Evolutionary conservation across 441 rosid species (phyloP), one percentile per base, ranked within the genome.

Genomic region (Corymbia calophylla): DNA sequence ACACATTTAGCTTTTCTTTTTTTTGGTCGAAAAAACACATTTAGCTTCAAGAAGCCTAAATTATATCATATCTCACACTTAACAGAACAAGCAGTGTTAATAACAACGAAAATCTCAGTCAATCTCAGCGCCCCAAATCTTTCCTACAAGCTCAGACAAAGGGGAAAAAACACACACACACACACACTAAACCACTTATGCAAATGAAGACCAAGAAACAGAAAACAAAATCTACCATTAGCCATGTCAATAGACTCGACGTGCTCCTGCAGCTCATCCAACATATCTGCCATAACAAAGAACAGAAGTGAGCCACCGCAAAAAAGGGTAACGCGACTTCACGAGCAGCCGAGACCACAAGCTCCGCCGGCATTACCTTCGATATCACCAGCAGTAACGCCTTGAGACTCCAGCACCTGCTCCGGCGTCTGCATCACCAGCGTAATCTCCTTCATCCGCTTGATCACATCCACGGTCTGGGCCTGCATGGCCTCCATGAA

Each of bases 401-500:
- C 97, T 87, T 97, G 99, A 90, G 98, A 89, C 89, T 95, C 98
- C 94, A 97, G 92, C 29, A 94, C 95, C 23, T 94, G 94, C 87
- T 95, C 95, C 10, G 99, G 97, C 49, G 95, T 92, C 90, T 97
- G 95, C 98, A 97, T 97, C 68, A 97, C 97, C 58, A 95, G 93
- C 89, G 96, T 95, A 85, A 97, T 96, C 92, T 95, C 97, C 92
- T 96, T 97, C 99, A 97, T 97, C 64, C 99, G 96, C 90, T 94
- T 91, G 44, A 95, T 90, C 62, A 97, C 99, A 90, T 96, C 99
- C 86, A 96, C 92, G 7, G 90, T 95, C 88, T 96, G 96, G 53
- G 95, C 86, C 92, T 97, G 99, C 98, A 97, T 95, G 56, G 99
- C 99, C 93, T 97, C 99, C 98, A 95, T 94, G 88, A 97, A 97